Percentiles rank a stretch among this genome's conserved stretches.
Evolutionary conservation across 441 rosid species (phyloP).

Genomic region (Mallotus repandus): DNA sequence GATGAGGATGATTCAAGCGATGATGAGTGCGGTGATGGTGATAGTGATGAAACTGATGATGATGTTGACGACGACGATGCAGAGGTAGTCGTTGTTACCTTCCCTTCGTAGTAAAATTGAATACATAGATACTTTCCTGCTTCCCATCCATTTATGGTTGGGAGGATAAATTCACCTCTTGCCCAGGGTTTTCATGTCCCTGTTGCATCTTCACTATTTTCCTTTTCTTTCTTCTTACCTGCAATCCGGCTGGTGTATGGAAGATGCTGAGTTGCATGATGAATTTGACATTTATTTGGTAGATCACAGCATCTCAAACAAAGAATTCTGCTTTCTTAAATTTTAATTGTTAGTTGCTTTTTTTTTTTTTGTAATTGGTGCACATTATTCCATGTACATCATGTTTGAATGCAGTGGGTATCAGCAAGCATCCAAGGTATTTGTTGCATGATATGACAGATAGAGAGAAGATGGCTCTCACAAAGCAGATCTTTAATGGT

Average conservation of each 20-base stretch:
- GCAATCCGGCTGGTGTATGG: no score
- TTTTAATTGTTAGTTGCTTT: background rate
- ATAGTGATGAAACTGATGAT: constrained; percentile 57
- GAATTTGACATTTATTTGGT: no score
- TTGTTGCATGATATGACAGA: background rate
- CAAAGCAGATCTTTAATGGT: background rate
- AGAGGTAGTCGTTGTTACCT: constrained; percentile 41
- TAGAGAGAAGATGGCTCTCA: background rate
- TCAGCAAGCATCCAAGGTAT: background rate
- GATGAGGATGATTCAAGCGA: constrained; percentile 66
- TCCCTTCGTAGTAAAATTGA: constrained; percentile 18
- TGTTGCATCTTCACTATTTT: no score
- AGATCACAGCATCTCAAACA: no score
- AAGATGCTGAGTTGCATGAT: no score
- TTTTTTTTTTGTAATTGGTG: background rate
- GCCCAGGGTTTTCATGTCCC: no score
- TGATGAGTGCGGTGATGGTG: constrained; percentile 46
- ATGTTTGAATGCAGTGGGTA: background rate
- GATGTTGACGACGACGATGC: constrained; percentile 43
- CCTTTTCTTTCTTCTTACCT: no score
- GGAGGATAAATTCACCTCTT: no score
- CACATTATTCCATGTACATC: background rate
- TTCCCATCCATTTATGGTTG: background rate
- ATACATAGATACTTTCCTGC: background rate
- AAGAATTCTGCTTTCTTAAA: background rate